A percentile compares a stretch with the other conserved stretches of the same genome.
Evolutionary conservation across 1,284 basidiomycete genomes (phyloP).

Genomic region (Inonotus hispidus): DNA sequence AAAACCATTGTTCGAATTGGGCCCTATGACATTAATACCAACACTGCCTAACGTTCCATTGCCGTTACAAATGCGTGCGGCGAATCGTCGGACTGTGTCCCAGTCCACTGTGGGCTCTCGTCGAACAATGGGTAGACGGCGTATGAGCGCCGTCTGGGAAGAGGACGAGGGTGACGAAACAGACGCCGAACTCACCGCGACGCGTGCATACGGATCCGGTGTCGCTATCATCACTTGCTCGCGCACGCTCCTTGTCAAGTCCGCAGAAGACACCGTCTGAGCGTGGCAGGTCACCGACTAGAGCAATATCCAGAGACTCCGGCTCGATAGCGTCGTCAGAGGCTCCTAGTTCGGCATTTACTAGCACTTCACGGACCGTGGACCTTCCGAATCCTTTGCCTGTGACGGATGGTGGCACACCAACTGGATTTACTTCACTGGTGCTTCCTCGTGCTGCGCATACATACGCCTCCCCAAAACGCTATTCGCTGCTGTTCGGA

Average conservation of each 20-base stretch:
- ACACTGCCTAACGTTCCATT: constrained; percentile 1
- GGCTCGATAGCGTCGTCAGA: constrained; percentile 4
- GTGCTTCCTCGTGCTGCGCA: constrained; percentile 59
- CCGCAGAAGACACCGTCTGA: constrained; percentile 1
- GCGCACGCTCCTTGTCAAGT: constrained; percentile 18
- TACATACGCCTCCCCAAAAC: constrained; percentile 31
- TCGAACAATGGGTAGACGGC: constrained; percentile 20
- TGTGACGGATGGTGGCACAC: constrained; percentile 31
- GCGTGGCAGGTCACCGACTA: neutral
- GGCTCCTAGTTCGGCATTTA: constrained; percentile 15
- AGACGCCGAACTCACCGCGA: constrained; percentile 12
- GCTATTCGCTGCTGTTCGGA: constrained; percentile 17
- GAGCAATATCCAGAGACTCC: neutral
- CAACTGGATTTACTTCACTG: constrained; percentile 63
- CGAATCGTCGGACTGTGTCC: constrained; percentile 22
- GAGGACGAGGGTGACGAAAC: constrained; percentile 33
- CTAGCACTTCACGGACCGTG: constrained; percentile 26
- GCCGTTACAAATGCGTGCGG: neutral
- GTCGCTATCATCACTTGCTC: constrained; percentile 1
- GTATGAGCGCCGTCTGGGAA: constrained; percentile 41
- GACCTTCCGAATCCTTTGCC: constrained; percentile 28
- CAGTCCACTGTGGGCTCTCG: constrained; percentile 15
- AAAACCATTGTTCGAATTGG: neutral
- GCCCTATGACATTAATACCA: neutral
- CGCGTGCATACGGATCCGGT: constrained; percentile 24